Conservation (phyloP, 495 filamentous ascomycete species). For the Penicillium goetzii region DNA sequence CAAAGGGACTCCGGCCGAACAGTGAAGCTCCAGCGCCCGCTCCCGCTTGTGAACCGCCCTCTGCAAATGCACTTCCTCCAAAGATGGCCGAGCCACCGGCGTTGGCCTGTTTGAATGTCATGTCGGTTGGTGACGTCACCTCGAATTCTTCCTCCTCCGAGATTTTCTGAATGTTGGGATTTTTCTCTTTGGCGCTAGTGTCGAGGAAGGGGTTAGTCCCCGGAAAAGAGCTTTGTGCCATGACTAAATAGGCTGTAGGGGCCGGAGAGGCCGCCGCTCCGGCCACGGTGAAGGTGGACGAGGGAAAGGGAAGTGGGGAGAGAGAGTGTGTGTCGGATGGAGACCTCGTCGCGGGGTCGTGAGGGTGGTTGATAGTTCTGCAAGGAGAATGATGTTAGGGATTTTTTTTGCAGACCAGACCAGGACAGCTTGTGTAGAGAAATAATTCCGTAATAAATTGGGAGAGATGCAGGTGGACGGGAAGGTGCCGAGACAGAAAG, state of each 20-base stretch:
- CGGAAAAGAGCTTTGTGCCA: conserved; percentile 60
- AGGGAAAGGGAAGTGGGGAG: conserved; percentile 20
- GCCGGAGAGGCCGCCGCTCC: conserved; percentile 40
- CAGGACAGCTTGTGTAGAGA: conserved; percentile 8
- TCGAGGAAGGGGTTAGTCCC: conserved; percentile 61
- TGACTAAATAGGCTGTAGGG: conserved; percentile 34
- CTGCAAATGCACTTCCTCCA: conserved; percentile 37
- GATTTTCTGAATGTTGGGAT: conserved; percentile 52
- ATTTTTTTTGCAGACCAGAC: neutral
- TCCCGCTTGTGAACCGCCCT: conserved; percentile 23
- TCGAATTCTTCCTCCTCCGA: conserved; percentile 65
- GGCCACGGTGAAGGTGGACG: conserved; percentile 34
- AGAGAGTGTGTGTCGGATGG: neutral
- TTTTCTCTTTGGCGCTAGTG: conserved; percentile 36
- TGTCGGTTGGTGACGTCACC: conserved; percentile 64
- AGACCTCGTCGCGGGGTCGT: neutral
- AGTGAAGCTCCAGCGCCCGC: conserved; percentile 25
- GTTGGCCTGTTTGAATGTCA: conserved; percentile 53
- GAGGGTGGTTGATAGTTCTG: neutral
- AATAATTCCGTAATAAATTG: neutral
- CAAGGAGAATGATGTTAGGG: neutral
- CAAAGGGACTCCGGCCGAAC: conserved; percentile 47
- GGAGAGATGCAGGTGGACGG: neutral
- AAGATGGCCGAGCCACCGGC: conserved; percentile 35
- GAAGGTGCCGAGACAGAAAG: neutral